These are phyloP conservation scores for Citrus reticulata DNA, from an alignment of 345 rosid species.

Conservation along the genomic window DNA sequence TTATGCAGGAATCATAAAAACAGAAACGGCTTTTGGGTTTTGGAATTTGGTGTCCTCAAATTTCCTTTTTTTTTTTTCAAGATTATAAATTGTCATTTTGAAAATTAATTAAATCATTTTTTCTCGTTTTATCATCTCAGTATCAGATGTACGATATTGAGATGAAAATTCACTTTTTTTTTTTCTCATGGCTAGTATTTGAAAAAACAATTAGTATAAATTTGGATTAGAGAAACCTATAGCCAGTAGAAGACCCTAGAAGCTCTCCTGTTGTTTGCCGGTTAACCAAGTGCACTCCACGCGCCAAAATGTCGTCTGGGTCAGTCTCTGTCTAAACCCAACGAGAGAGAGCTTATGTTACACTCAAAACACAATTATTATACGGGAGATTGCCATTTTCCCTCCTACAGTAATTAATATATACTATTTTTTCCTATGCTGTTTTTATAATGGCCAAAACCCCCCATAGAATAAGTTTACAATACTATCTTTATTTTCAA, in stretches of 20 bases:
- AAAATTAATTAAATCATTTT: not conserved
- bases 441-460: no score
- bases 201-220: no score
- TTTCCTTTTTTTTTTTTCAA: not conserved
- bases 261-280: no score
- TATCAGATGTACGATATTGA: not conserved
- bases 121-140: not conserved
- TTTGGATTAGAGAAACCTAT: no score
- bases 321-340: not conserved
- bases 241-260: not conserved
- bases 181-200: not conserved
- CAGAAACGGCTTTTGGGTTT: not conserved
- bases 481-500: no score
- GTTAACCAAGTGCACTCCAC: not conserved
- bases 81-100: not conserved
- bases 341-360: not conserved
- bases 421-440: fast-evolving
- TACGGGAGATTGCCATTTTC: fast-evolving
- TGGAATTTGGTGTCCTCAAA: not conserved
- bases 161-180: no score
- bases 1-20: not conserved
- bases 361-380: not conserved
- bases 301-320: not conserved
- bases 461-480: fast-evolving
- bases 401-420: no score